These are phyloP conservation scores for Candida mesenterica DNA, from an alignment of 1,139 yeast species.

Conservation along the genomic window DNA sequence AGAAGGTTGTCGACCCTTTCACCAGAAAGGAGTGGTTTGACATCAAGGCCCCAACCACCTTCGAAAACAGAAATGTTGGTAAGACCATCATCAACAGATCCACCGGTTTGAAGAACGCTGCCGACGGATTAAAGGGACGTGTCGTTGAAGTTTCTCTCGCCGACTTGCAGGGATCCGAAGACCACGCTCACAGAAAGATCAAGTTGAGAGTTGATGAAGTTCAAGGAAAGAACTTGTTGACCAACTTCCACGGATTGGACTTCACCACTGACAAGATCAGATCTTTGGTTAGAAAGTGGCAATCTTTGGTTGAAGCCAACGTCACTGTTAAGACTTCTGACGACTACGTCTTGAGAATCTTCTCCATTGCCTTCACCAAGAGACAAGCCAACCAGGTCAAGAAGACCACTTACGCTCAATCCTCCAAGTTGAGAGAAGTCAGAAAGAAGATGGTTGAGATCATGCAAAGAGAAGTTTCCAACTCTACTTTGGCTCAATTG, in stretches of 20 bases:
- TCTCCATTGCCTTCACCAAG: constrained; percentile 91
- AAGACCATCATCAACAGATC: constrained; percentile 93
- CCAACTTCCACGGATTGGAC: constrained; percentile 95
- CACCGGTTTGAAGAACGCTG: constrained; percentile 90
- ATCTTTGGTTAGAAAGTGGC: constrained; percentile 93
- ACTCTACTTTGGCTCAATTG: constrained; percentile 83
- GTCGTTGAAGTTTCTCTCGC: constrained; percentile 84
- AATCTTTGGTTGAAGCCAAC: constrained; percentile 86
- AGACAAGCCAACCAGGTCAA: constrained; percentile 86
- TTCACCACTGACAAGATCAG: constrained; percentile 89
- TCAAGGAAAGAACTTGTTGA: constrained; percentile 87
- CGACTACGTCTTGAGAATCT: constrained; percentile 84
- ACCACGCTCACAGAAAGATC: constrained; percentile 87
- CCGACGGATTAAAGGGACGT: constrained; percentile 90
- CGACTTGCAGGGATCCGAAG: constrained; percentile 90
- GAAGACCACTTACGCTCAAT: constrained; percentile 89
- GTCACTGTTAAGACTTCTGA: constrained; percentile 91
- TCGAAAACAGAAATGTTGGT: constrained; percentile 92
- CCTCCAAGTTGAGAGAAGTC: constrained; percentile 79
- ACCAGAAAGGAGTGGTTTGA: constrained; percentile 94
- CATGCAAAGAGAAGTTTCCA: constrained; percentile 81
- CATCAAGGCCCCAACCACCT: constrained; percentile 93
- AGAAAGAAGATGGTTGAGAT: constrained; percentile 87
- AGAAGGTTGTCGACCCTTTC: constrained; percentile 95
- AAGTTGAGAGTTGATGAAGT: constrained; percentile 91